Conservation (phyloP, 495 filamentous ascomycete genomes). For the Pyronema omphalodes region DNA sequence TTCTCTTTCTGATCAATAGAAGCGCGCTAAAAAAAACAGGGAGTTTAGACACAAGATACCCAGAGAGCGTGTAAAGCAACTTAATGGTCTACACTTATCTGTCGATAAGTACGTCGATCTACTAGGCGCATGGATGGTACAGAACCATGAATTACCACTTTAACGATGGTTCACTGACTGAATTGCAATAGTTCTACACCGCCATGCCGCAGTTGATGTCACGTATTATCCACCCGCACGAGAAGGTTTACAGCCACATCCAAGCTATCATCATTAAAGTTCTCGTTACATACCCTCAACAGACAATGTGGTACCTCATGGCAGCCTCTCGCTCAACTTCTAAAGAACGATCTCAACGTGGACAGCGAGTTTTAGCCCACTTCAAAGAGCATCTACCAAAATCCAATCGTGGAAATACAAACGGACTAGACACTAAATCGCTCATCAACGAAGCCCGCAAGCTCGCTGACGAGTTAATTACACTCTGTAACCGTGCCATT, state of each 20-base stretch:
- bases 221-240: constrained; percentile 71
- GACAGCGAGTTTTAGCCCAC: constrained; percentile 25
- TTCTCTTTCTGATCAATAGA: neutral
- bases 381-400: constrained; percentile 17
- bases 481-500: constrained; percentile 50
- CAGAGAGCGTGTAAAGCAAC: constrained; percentile 41
- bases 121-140: constrained; percentile 56
- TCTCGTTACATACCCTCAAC: constrained; percentile 59
- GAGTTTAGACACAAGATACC: constrained; percentile 39
- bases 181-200: constrained; percentile 50
- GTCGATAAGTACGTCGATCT: constrained; percentile 53
- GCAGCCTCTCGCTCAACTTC: constrained; percentile 48
- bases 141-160: neutral
- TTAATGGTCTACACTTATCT: constrained; percentile 52
- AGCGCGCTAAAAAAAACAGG: neutral
- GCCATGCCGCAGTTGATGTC: constrained; percentile 83
- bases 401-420: constrained; percentile 26
- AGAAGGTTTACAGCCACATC: constrained; percentile 53
- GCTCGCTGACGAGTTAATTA: constrained; percentile 64
- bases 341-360: constrained; percentile 35
- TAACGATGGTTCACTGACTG: neutral
- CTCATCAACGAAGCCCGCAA: constrained; percentile 64
- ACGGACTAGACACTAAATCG: constrained; percentile 36
- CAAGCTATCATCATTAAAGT: constrained; percentile 65
- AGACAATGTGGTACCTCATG: constrained; percentile 83